Evolutionary conservation across 768 basidiomycete species (phyloP), one percentile per base, ranked within the genome.

Genomic region (Leccinum truebloodii): DNA sequence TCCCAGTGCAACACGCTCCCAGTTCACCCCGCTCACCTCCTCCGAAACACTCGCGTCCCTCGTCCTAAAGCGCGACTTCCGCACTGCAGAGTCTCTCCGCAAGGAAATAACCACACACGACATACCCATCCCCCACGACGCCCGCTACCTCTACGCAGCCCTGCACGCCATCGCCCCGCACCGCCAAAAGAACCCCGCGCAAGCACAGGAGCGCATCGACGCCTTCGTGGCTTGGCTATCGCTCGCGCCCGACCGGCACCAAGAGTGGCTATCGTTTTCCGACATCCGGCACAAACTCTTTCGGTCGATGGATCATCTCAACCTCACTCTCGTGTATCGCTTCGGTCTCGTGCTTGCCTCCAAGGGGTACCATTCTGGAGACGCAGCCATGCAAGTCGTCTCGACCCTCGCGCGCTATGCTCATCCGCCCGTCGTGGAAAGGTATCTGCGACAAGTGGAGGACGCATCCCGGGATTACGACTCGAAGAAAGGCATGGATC

Each of bases 271-370:
- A 13, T 53, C 64, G 14, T 66, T 80, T 20, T 16, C 16, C 16
- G 46, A 55, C 16, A 71, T 77, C 14, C 75, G 78, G 16, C 63
- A 75, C n/a, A 67, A 67, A 12, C 67, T 78, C 10, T 66, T 83
- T 26, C 68, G 69, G 28, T 59, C 58, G 20, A 62, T 71, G 59
- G 63, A 63, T 1, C 62, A 65, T 37, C 69, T 73, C 51, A 72
- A 79, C 30, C 69, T 80, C 18, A 54, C 68, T 1, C 72, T 83
- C 26, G 60, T 83, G 16, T 65, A 77, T 57, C 74, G 69, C 14
- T 81, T 85, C 53, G 82, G 16, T 65, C 57, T 78, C 49, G 69
- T 78, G 4, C 73, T 77, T n/a, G 79, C 80, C 3, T 70, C 74
- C 18, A 85, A 83, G 63, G 86, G 86, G 0, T 81, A 80, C 58